These are phyloP conservation scores for Flaveria robusta DNA, from an alignment of 129 eudicot genomes.

Conservation along the genomic window DNA sequence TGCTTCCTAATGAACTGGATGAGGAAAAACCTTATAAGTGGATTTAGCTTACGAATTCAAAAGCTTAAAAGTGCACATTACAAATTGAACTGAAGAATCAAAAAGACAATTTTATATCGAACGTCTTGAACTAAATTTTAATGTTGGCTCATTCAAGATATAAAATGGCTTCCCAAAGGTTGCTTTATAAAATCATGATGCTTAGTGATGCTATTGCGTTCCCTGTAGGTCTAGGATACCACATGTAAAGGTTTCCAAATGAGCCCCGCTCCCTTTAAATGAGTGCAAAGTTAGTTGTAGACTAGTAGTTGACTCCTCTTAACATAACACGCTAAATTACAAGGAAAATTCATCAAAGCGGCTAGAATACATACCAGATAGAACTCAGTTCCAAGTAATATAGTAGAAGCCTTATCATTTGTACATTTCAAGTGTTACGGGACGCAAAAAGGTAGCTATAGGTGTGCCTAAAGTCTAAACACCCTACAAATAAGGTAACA, in stretches of 20 bases:
- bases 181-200: no score
- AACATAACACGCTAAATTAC: slow-evolving; percentile 6
- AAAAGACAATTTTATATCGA: no score
- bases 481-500: not conserved
- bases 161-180: no score
- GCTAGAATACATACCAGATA: not conserved
- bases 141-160: no score
- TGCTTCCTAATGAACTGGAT: not conserved
- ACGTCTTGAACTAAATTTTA: no score
- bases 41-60: no score
- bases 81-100: no score
- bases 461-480: not conserved
- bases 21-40: not conserved
- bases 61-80: no score
- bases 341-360: not conserved
- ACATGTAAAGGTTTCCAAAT: no score
- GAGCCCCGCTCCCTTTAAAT: no score
- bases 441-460: not conserved
- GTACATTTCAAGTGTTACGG: not conserved
- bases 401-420: not conserved
- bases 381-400: not conserved
- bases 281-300: not conserved
- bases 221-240: no score
- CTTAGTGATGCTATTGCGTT: no score
- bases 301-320: not conserved